Conservation (phyloP, 2,329 filamentous ascomycete species). For the Apiospora saccharicola region DNA sequence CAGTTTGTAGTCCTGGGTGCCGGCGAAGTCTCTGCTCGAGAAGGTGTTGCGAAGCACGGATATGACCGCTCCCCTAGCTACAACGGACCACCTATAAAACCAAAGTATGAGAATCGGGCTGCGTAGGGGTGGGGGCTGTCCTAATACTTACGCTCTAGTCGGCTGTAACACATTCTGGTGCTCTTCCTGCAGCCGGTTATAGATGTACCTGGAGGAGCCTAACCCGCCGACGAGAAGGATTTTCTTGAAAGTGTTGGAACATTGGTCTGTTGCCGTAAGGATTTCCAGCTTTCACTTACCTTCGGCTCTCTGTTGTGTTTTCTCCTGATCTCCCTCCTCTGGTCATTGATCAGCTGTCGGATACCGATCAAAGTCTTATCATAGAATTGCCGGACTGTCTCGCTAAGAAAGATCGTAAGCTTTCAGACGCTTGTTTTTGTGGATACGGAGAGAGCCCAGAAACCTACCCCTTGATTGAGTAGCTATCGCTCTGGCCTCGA, state of each 20-base stretch:
- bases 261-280: background rate
- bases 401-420: background rate
- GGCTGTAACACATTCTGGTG: background rate
- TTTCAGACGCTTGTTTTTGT: background rate
- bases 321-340: background rate
- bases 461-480: background rate
- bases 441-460: accelerated
- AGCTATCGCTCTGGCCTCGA: background rate
- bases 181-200: background rate
- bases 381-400: background rate
- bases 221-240: background rate
- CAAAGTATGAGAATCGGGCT: background rate
- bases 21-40: background rate
- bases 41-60: background rate
- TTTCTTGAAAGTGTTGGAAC: background rate
- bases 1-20: background rate
- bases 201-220: background rate
- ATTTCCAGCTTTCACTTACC: background rate
- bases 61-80: background rate
- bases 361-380: background rate
- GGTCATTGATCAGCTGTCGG: background rate
- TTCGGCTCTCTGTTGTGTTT: background rate
- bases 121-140: background rate
- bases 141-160: background rate
- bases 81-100: background rate